Evolutionary conservation across 169 alveolate species (phyloP).

Genomic region (Theileria equi): DNA sequence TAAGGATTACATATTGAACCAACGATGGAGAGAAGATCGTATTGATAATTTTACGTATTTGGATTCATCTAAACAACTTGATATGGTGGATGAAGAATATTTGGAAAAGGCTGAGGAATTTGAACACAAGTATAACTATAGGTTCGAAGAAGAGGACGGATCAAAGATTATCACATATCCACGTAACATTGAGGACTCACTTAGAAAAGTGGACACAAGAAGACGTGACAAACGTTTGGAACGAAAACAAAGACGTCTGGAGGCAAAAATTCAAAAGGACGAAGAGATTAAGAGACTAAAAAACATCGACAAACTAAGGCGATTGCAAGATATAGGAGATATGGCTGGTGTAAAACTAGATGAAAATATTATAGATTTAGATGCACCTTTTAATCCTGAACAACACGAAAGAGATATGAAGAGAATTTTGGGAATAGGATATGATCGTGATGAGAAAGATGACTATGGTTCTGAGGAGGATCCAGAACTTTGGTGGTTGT

Average conservation of each 20-base stretch:
- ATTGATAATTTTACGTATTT: conserved; percentile 33
- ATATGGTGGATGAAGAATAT: conserved; percentile 58
- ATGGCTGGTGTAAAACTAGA: conserved; percentile 28
- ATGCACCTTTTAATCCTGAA: conserved; percentile 59
- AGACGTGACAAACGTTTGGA: conserved; percentile 46
- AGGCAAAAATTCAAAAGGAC: conserved; percentile 41
- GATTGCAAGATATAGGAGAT: conserved; percentile 20
- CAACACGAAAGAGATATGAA: conserved; percentile 56
- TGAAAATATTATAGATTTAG: conserved; percentile 29
- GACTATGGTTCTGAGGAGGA: conserved; percentile 20
- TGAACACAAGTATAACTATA: conserved; percentile 69
- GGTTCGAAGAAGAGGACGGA: conserved; percentile 56
- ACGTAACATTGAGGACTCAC: conserved; percentile 56
- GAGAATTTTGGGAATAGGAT: conserved; percentile 27
- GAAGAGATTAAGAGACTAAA: conserved; percentile 59
- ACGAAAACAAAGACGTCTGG: conserved; percentile 30
- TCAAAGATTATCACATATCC: conserved; percentile 48
- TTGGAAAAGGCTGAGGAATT: conserved; percentile 67
- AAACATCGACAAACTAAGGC: conserved; percentile 16
- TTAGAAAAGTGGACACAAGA: conserved; percentile 47
- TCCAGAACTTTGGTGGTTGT: conserved; percentile 72
- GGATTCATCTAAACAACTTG: not conserved
- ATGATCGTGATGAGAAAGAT: conserved; percentile 1
- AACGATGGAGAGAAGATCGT: conserved; percentile 76
- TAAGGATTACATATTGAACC: conserved; percentile 74